Evolutionary conservation across 805 yeast species (phyloP).

Genomic region (Saturnispora diversa): DNA sequence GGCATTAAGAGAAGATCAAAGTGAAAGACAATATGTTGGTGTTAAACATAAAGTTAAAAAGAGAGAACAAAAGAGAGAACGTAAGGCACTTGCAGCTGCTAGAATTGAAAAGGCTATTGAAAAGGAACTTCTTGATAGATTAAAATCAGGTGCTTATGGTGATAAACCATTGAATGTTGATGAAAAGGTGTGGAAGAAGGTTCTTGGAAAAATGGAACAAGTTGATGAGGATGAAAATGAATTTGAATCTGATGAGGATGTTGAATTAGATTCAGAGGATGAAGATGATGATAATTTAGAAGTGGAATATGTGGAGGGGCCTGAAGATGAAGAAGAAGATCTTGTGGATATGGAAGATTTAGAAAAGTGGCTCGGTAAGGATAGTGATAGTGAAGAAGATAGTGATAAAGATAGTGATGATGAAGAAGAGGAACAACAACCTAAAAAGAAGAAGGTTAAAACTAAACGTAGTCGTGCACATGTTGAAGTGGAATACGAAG

Average conservation of each 20-base stretch:
- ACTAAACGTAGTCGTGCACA: conserved; percentile 53
- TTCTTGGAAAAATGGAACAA: conserved; percentile 63
- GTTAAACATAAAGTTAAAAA: conserved; percentile 89
- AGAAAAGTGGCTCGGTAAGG: conserved; percentile 66
- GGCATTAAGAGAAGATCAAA: conserved; percentile 71
- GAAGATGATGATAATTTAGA: conserved; percentile 54
- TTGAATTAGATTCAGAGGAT: conserved; percentile 48
- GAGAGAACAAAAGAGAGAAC: conserved; percentile 88
- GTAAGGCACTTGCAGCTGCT: conserved; percentile 95
- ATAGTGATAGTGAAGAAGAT: conserved; percentile 30
- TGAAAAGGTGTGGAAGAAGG: conserved; percentile 91
- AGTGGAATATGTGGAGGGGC: conserved; percentile 84
- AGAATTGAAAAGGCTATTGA: conserved; percentile 94
- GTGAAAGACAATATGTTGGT: conserved; percentile 86
- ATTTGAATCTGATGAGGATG: conserved; percentile 74
- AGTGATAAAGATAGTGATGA: conserved; percentile 25
- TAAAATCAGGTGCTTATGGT: conserved; percentile 97
- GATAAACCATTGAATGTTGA: conserved; percentile 96
- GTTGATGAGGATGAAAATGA: conserved; percentile 63
- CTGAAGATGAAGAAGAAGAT: conserved; percentile 83
- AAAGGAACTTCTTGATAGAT: conserved; percentile 86
- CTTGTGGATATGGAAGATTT: conserved; percentile 89
- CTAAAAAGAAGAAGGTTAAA: conserved; percentile 45
- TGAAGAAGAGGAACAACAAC: conserved; percentile 31
- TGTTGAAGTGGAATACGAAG: conserved; percentile 78